phyloP scores from a whole-genome alignment of 345 rosid species.

The Erodium maritimum region DNA sequence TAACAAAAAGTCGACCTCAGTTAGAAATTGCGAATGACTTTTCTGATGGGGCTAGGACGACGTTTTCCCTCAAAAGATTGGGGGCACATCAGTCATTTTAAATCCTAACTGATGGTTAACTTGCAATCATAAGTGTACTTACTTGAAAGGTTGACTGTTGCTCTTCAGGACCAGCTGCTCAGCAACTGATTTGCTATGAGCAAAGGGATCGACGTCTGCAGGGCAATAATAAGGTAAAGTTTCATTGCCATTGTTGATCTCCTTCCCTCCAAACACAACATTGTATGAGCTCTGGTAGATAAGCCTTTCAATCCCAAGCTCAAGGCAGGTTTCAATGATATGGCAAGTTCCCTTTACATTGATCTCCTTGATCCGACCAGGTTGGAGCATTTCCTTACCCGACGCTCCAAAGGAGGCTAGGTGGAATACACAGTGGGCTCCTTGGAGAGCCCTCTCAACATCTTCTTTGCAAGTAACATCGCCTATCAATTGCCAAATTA shows the following conservation, averaged over 20 bases:
- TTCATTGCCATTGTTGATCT: slow-evolving; percentile 75
- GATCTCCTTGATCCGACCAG: slow-evolving; percentile 68
- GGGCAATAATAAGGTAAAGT: slow-evolving; percentile 55
- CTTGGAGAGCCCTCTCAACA: slow-evolving; percentile 50
- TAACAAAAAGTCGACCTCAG: too few relatives aligned
- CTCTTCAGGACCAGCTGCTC: slow-evolving; percentile 74
- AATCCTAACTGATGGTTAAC: too few relatives aligned
- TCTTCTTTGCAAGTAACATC: slow-evolving; percentile 46
- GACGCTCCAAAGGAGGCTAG: slow-evolving; percentile 95
- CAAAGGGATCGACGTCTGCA: slow-evolving; percentile 59
- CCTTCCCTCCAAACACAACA: slow-evolving; percentile 82
- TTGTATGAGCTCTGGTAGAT: slow-evolving; percentile 82
- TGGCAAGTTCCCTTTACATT: slow-evolving; percentile 77
- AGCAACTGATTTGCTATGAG: slow-evolving; percentile 68
- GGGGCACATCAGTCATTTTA: too few relatives aligned
- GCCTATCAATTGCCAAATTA: too few relatives aligned
- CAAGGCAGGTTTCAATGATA: slow-evolving; percentile 54
- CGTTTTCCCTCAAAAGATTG: too few relatives aligned
- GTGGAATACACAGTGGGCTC: slow-evolving; percentile 77
- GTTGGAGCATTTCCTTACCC: slow-evolving; percentile 86
- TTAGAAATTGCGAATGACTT: too few relatives aligned
- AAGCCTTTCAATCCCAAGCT: slow-evolving; percentile 53
- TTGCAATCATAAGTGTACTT: slow-evolving; percentile 19
- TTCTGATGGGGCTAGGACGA: too few relatives aligned
- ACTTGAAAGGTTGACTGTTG: slow-evolving; percentile 65